Percentiles rank a stretch among this genome's conserved stretches.
Conservation (phyloP, 768 basidiomycete species). For the Macrolepiota fuliginosa region DNA sequence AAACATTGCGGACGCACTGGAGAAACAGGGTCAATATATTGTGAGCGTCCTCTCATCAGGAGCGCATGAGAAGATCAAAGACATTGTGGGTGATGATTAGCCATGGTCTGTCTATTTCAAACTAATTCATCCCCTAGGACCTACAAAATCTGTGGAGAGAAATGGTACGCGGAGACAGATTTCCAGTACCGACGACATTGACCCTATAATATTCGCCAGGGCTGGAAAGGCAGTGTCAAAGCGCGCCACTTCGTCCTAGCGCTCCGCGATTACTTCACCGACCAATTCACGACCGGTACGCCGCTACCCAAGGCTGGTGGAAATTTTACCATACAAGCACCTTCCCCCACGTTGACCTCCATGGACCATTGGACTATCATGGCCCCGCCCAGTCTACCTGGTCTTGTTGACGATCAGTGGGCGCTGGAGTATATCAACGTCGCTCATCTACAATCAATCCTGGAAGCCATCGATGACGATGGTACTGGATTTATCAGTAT, state of each 20-base stretch:
- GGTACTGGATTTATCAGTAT: slow-evolving; percentile 36
- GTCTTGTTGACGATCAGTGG: slow-evolving; percentile 24
- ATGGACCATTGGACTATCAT: background rate
- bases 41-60: slow-evolving; percentile 23
- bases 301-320: background rate
- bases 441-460: slow-evolving; percentile 27
- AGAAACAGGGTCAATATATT: slow-evolving; percentile 14
- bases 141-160: slow-evolving; percentile 14
- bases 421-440: slow-evolving; percentile 31
- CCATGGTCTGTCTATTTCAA: background rate
- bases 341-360: background rate
- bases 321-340: background rate
- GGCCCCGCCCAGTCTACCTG: slow-evolving; percentile 11
- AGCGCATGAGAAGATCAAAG: slow-evolving; percentile 41
- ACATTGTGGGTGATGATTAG: slow-evolving; percentile 28
- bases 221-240: slow-evolving; percentile 53
- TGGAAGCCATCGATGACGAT: slow-evolving; percentile 41
- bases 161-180: background rate
- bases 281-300: slow-evolving; percentile 13
- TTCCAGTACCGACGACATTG: background rate
- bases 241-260: slow-evolving; percentile 48
- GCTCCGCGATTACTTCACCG: slow-evolving; percentile 36
- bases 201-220: slow-evolving; percentile 23
- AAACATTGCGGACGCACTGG: background rate
- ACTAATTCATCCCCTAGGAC: background rate